A percentile compares a stretch with the other conserved stretches of the same genome.
Evolutionary conservation across 352 stramenopile species (phyloP).

Genomic region (Phytopythium delawarense): DNA sequence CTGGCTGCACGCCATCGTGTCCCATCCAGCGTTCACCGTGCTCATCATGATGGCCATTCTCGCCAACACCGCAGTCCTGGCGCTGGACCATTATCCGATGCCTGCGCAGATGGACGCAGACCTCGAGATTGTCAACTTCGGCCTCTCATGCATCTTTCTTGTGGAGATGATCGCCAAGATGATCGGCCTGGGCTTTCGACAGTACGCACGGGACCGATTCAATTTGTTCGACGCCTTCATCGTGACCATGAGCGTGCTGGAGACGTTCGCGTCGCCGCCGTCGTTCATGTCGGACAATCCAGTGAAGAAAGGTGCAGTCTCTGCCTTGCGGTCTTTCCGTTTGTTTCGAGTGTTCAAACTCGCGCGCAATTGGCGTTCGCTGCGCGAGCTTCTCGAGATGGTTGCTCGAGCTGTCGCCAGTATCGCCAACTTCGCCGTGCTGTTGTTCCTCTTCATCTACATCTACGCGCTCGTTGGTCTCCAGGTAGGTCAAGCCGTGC

Average conservation of each 20-base stretch:
- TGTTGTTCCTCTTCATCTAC: constrained; percentile 95
- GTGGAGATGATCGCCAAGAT: constrained; percentile 83
- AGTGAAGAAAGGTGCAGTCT: constrained; percentile 61
- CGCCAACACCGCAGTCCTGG: constrained; percentile 78
- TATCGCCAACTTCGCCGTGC: constrained; percentile 91
- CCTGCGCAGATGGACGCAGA: constrained; percentile 34
- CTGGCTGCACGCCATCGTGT: constrained; percentile 56
- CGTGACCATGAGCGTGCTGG: constrained; percentile 71
- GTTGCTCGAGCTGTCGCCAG: constrained; percentile 90
- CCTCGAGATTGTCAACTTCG: constrained; percentile 80
- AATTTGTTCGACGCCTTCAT: constrained; percentile 87
- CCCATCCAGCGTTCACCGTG: constrained; percentile 44
- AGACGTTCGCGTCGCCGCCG: constrained; percentile 60
- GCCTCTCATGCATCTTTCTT: constrained; percentile 67
- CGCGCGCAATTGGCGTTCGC: constrained; percentile 87
- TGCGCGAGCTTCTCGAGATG: constrained; percentile 90
- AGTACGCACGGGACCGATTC: constrained; percentile 76
- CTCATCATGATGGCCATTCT: constrained; percentile 80
- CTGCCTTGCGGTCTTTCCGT: constrained; percentile 86
- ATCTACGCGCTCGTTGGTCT: constrained; percentile 91
- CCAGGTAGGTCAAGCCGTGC: constrained; percentile 36
- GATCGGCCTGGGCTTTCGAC: constrained; percentile 62
- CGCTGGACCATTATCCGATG: constrained; percentile 85
- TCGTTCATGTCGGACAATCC: constrained; percentile 61
- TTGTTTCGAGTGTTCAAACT: constrained; percentile 95